Conservation (phyloP, 352 stramenopile species). For the Thraustochytrium sp. region DNA sequence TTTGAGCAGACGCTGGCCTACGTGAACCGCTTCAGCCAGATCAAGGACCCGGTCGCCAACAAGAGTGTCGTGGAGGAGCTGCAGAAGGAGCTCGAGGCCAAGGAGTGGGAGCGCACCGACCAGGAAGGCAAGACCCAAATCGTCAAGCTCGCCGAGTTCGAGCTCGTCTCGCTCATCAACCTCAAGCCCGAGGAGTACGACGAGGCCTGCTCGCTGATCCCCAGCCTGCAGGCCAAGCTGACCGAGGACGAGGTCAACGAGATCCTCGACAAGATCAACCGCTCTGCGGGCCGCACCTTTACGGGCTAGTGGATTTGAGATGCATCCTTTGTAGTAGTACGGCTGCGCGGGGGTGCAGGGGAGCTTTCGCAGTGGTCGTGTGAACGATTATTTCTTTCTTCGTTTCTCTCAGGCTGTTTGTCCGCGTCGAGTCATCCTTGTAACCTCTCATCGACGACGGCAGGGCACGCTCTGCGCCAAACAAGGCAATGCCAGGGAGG, state of each 20-base stretch:
- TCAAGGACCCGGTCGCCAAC: slow-evolving; percentile 79
- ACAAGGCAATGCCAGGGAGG: too few relatives aligned
- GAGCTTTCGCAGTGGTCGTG: too few relatives aligned
- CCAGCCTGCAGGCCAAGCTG: slow-evolving; percentile 75
- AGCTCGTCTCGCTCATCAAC: slow-evolving; percentile 78
- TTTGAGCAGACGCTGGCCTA: slow-evolving; percentile 85
- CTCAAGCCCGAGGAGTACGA: slow-evolving; percentile 78
- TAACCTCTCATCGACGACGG: too few relatives aligned
- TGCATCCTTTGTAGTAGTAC: too few relatives aligned
- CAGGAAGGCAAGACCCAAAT: slow-evolving; percentile 58
- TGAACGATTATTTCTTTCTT: too few relatives aligned
- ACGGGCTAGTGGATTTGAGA: too few relatives aligned
- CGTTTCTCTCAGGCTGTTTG: too few relatives aligned
- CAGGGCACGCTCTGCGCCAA: too few relatives aligned
- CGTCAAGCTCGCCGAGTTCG: slow-evolving; percentile 72
- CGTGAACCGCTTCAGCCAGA: slow-evolving; percentile 78
- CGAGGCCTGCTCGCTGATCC: slow-evolving; percentile 74
- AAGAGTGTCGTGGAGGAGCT: slow-evolving; percentile 77
- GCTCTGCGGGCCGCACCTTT: slow-evolving; percentile 65
- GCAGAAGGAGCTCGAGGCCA: slow-evolving; percentile 61
- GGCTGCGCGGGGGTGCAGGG: too few relatives aligned
- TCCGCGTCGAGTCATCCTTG: too few relatives aligned
- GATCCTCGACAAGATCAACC: slow-evolving; percentile 74
- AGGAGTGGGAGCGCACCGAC: slow-evolving; percentile 49
- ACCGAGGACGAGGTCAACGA: slow-evolving; percentile 80